These are phyloP conservation scores for Xylogone sp. DNA, from an alignment of 2,329 filamentous ascomycete genomes.

Conservation along the genomic window DNA sequence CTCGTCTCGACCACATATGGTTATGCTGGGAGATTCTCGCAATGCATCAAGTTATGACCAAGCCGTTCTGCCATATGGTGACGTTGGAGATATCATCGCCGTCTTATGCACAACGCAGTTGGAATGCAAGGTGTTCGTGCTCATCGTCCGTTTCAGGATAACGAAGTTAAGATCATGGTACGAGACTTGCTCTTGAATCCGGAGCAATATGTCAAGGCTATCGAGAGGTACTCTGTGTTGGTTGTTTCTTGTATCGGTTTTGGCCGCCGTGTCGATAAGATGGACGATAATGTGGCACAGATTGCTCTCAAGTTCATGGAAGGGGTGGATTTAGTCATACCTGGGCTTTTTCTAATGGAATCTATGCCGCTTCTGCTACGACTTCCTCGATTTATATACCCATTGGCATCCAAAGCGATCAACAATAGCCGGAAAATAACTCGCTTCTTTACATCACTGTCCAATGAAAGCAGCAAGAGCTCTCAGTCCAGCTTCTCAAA, in stretches of 20 bases:
- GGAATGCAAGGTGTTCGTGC: background rate
- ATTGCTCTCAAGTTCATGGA: background rate
- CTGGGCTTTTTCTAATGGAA: background rate
- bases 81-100: background rate
- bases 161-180: background rate
- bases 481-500: background rate
- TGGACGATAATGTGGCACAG: background rate
- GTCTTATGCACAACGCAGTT: background rate
- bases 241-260: background rate
- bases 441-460: background rate
- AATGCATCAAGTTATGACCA: background rate
- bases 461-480: background rate
- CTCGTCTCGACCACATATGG: constrained; percentile 5
- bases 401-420: background rate
- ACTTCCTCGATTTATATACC: background rate
- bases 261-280: background rate
- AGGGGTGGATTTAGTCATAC: background rate
- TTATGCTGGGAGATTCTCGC: constrained; percentile 1
- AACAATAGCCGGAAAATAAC: background rate
- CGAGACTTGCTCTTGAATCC: background rate
- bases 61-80: background rate
- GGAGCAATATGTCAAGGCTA: background rate
- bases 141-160: background rate
- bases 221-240: background rate
- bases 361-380: background rate